Base-by-base conservation (phyloP, 306 rosid genomes). In the Sesbania bispinosa region DNA sequence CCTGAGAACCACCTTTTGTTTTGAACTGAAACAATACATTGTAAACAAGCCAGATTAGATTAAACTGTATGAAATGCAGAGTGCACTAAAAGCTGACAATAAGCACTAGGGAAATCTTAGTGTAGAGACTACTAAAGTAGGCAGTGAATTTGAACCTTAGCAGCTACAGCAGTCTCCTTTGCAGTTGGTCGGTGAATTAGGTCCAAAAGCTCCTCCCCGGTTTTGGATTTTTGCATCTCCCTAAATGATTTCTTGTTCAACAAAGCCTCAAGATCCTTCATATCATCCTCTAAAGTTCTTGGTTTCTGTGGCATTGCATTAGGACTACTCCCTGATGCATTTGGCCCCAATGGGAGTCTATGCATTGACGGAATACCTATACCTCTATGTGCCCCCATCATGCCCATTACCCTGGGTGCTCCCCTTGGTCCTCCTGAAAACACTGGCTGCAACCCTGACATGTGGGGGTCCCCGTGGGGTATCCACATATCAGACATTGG, bases 101-200 rank as follows among this genome's bases (percentile, higher is more conserved):
- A 59, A 71, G 36, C 45, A 52, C 18, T 6, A 53, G 48, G 61
- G 29, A 14, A 57, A n/a, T n/a, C n/a, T n/a, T n/a, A 53, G 77
- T 23, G 4, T 35, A 24, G 10, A 26, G 69, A 62, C 21, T 19
- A 19, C 20, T 18, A 36, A 33, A 62, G 54, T 69, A 65, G 48
- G 70, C 62, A 68, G 20, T 4, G 41, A 52, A 60, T 45, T 32
- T 13, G 54, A 71, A 94, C 99, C 99, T 91, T 91, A n/a, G 90
- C 92, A n/a, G 97, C 99, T 30, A 84, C 89, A 65, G 96, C 96
- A 79, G 96, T 91, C 84, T 95, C 99, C 88, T 0, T 88, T 0
- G 97, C 97, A 59, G 99, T 91, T 10, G 99, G 99, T 65, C 93
- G 87, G 79, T 91, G 97, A 77, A 95, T 88, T 62, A 95, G 90